phyloP scores from a whole-genome alignment of 2,329 filamentous ascomycete genomes.

The Monilinia aucupariae region DNA sequence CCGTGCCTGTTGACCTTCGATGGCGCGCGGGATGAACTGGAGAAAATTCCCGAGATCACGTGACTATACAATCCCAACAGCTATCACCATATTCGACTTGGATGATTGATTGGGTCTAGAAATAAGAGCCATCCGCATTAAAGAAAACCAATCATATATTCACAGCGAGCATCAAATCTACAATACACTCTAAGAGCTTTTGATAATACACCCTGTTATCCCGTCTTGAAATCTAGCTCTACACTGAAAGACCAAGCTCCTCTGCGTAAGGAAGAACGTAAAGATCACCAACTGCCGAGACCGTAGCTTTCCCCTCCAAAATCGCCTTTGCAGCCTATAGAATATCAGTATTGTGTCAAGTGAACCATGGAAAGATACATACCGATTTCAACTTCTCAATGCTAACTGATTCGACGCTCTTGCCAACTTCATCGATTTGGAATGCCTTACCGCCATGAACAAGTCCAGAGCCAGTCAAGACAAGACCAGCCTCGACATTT shows the following conservation, averaged over 20 bases:
- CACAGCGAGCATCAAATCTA: conserved; percentile 25
- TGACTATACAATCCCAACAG: not conserved
- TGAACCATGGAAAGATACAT: conserved; percentile 39
- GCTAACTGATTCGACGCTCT: conserved; percentile 74
- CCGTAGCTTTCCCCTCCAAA: conserved; percentile 80
- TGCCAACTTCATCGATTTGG: conserved; percentile 73
- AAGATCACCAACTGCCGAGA: conserved; percentile 86
- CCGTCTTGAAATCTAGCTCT: conserved; percentile 41
- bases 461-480: conserved; percentile 78
- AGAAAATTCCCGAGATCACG: conserved; percentile 11
- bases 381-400: conserved; percentile 81
- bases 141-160: conserved; percentile 30
- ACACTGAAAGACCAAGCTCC: conserved; percentile 92
- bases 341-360: conserved; percentile 32
- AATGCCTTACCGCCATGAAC: conserved; percentile 76
- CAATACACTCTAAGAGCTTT: conserved; percentile 35
- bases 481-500: conserved; percentile 68
- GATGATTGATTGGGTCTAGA: not conserved
- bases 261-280: conserved; percentile 86
- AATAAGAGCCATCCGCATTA: not conserved
- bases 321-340: conserved; percentile 78
- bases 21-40: conserved; percentile 12
- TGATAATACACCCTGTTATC: conserved; percentile 35
- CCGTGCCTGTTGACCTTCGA: conserved; percentile 22
- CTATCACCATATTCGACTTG: no score